These are phyloP conservation scores for Scheffersomyces lignosus DNA, from an alignment of 805 yeast genomes.

Conservation along the genomic window DNA sequence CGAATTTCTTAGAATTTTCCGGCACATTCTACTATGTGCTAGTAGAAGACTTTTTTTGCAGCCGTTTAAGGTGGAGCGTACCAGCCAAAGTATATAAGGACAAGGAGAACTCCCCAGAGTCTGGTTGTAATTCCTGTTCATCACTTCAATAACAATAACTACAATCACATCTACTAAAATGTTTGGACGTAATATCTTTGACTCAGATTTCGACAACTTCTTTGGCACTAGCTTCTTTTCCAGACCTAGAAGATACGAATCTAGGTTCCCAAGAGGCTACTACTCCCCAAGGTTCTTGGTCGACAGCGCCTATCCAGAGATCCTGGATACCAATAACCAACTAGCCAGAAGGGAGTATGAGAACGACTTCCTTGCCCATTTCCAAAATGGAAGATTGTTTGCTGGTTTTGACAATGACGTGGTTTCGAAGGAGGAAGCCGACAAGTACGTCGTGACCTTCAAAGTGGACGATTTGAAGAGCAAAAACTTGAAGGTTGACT, in stretches of 20 bases:
- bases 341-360: neutral
- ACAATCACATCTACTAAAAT: slow-evolving; percentile 2
- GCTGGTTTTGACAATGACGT: neutral
- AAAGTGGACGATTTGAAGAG: slow-evolving; percentile 13
- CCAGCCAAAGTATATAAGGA: neutral
- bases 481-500: slow-evolving; percentile 23
- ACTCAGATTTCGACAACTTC: slow-evolving; percentile 9
- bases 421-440: slow-evolving; percentile 17
- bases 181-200: slow-evolving; percentile 10
- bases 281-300: neutral
- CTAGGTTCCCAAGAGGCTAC: neutral
- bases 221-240: slow-evolving; percentile 3
- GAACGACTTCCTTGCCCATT: neutral
- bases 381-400: neutral
- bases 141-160: neutral
- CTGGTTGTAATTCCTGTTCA: neutral
- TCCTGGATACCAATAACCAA: too few species aligned
- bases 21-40: too few species aligned
- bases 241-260: slow-evolving; percentile 9
- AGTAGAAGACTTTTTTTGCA: too few species aligned
- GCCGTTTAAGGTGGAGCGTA: neutral
- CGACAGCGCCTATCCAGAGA: neutral
- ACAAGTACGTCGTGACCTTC: slow-evolving; percentile 19
- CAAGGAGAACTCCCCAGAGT: neutral
- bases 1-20: too few species aligned